Evolutionary conservation across 441 rosid species (phyloP).

Genomic region (Jatropha multifida): DNA sequence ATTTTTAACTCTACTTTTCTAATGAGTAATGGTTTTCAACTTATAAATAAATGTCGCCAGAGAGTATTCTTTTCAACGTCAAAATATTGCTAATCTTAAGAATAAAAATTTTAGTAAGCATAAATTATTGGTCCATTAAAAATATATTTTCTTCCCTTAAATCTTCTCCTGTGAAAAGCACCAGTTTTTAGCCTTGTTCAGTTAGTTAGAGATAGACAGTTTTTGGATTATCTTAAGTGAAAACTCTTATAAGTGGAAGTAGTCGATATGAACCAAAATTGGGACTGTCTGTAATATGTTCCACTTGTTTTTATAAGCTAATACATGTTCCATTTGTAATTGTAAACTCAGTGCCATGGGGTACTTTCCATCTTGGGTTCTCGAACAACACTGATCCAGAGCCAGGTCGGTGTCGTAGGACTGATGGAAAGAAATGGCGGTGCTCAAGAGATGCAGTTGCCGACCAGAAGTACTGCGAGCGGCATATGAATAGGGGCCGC

Average conservation of each 20-base stretch:
- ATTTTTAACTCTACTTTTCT: no score
- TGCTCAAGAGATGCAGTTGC: slow-evolving; percentile 88
- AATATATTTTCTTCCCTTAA: no score
- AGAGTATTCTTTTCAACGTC: no score
- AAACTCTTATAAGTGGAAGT: background rate
- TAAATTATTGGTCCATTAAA: background rate
- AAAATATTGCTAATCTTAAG: background rate
- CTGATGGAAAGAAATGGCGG: slow-evolving; percentile 98
- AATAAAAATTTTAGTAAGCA: background rate
- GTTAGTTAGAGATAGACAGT: background rate
- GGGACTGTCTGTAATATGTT: background rate
- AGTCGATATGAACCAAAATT: background rate
- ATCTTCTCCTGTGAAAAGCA: background rate
- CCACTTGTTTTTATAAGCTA: no score
- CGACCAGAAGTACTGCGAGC: slow-evolving; percentile 87
- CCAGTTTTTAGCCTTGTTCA: background rate
- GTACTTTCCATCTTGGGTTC: slow-evolving; percentile 71
- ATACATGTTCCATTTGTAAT: background rate
- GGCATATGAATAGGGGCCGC: slow-evolving; percentile 42
- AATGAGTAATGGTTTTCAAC: background rate
- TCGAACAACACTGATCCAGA: slow-evolving; percentile 78
- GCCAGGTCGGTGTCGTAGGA: slow-evolving; percentile 91
- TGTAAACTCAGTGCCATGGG: slow-evolving; percentile 63
- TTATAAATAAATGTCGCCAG: no score
- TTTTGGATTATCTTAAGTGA: background rate